Conservation (phyloP, 768 basidiomycete species). For the Phanerochaete sordida region DNA sequence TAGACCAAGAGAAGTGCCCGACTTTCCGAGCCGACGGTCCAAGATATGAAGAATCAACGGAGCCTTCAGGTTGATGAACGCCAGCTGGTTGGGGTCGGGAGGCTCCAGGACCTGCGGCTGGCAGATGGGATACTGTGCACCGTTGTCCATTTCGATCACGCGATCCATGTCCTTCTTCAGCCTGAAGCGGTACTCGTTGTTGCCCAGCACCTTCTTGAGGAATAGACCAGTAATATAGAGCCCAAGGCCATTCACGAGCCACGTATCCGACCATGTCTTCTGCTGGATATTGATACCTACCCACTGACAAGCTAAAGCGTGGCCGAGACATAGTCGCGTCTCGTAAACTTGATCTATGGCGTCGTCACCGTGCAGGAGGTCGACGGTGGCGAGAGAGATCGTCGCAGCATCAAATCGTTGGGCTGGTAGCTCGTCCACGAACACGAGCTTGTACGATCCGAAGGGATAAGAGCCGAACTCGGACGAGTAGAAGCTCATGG, state of each 20-base stretch:
- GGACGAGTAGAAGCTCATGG: conserved; percentile 89
- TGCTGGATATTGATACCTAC: conserved; percentile 94
- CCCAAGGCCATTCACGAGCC: conserved; percentile 95
- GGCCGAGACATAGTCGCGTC: conserved; percentile 79
- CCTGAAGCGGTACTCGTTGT: conserved; percentile 94
- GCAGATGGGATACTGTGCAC: conserved; percentile 89
- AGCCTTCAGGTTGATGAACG: conserved; percentile 93
- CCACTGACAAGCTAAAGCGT: conserved; percentile 95
- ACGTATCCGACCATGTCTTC: conserved; percentile 89
- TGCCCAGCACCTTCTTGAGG: conserved; percentile 83
- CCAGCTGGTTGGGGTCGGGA: conserved; percentile 71
- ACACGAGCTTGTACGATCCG: conserved; percentile 89
- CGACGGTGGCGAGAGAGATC: conserved; percentile 71
- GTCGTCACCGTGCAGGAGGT: conserved; percentile 83
- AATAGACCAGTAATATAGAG: conserved; percentile 89
- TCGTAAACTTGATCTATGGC: conserved; percentile 93
- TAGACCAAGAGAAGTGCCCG: conserved; percentile 90
- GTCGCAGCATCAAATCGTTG: conserved; percentile 85
- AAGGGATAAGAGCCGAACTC: conserved; percentile 97
- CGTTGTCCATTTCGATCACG: conserved; percentile 83
- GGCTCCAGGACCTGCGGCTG: conserved; percentile 84
- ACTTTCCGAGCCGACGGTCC: conserved; percentile 89
- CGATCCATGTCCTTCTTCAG: conserved; percentile 96
- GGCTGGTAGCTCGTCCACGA: conserved; percentile 84
- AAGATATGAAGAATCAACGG: conserved; percentile 96